Evolutionary conservation across 2,329 filamentous ascomycete species (phyloP).

Genomic region (Fusarium torulosum): DNA sequence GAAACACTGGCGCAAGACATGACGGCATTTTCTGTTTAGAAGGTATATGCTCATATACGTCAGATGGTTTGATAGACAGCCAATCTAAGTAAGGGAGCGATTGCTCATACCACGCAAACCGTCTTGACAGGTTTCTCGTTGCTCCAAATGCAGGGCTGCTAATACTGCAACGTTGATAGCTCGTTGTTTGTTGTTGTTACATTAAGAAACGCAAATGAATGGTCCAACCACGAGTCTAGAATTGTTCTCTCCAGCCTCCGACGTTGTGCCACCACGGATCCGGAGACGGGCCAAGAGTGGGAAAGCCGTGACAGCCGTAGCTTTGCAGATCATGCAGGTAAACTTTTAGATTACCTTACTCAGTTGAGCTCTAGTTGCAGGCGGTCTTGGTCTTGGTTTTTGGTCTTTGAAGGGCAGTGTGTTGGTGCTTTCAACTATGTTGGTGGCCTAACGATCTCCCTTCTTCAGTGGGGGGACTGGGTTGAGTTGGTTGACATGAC

Average conservation of each 20-base stretch:
- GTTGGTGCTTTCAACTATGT: background rate
- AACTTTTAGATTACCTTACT: background rate
- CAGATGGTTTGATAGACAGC: conserved; percentile 29
- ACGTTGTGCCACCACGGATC: conserved; percentile 21
- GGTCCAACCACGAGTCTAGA: conserved; percentile 29
- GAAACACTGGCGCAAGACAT: conserved; percentile 42
- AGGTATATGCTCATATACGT: conserved; percentile 22
- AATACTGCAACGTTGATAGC: conserved; percentile 6
- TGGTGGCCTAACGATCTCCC: conserved; percentile 6
- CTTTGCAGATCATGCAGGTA: conserved; percentile 20
- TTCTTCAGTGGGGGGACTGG: background rate
- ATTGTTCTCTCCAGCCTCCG: conserved; percentile 21
- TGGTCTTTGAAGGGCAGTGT: background rate
- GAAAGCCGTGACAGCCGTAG: conserved; percentile 32
- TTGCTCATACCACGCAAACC: conserved; percentile 9
- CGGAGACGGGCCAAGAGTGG: conserved; percentile 22
- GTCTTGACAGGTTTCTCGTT: background rate
- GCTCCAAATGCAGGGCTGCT: conserved; percentile 7
- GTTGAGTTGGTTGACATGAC: conserved; percentile 20
- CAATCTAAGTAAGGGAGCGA: conserved; percentile 29
- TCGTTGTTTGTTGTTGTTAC: conserved; percentile 8
- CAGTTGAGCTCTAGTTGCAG: background rate
- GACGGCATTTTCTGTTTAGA: conserved; percentile 36
- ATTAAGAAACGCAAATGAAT: conserved; percentile 10
- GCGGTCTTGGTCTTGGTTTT: background rate